Percentiles rank a stretch among this genome's conserved stretches.
phyloP scores from a whole-genome alignment of 176 grass and related monocot genomes.

The Poa pratensis region DNA sequence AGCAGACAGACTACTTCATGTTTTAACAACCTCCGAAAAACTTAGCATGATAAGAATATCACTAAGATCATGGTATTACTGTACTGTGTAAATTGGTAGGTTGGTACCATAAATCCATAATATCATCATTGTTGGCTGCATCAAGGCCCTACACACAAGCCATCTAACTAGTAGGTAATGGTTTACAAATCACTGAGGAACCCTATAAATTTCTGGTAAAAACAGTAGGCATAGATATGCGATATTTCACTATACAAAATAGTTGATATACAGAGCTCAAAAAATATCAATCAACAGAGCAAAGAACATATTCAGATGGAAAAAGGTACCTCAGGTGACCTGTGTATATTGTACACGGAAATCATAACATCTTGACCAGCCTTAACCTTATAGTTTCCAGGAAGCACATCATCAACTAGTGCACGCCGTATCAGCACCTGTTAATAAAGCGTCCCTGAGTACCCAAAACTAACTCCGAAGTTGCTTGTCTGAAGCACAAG shows the following conservation, averaged over 20 bases:
- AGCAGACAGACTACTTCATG: neutral
- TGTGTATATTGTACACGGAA: slow-evolving; percentile 98
- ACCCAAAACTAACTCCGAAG: slow-evolving; percentile 29
- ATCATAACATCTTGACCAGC: slow-evolving; percentile 98
- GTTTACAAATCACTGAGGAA: neutral
- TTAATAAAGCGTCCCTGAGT: slow-evolving; percentile 46
- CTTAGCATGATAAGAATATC: slow-evolving; percentile 4
- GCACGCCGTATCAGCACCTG: slow-evolving; percentile 90
- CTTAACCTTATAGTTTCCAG: slow-evolving; percentile 89
- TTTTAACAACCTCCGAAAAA: slow-evolving; percentile 2
- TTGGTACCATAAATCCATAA: neutral
- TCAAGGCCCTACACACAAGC: neutral
- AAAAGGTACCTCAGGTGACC: slow-evolving; percentile 73
- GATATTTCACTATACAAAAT: slow-evolving; percentile 19
- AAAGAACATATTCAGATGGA: slow-evolving; percentile 34
- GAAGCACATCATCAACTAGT: slow-evolving; percentile 87
- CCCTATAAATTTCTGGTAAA: neutral
- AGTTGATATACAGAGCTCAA: neutral
- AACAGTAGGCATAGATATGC: slow-evolving; percentile 19
- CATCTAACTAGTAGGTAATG: neutral
- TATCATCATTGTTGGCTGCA: slow-evolving; percentile 11
- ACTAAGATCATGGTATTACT: neutral
- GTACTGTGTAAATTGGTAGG: neutral
- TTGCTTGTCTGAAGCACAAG: slow-evolving; percentile 47
- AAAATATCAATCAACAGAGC: neutral